These are phyloP conservation scores for Mycena vulgaris DNA, from an alignment of 768 basidiomycete species.

Conservation along the genomic window DNA sequence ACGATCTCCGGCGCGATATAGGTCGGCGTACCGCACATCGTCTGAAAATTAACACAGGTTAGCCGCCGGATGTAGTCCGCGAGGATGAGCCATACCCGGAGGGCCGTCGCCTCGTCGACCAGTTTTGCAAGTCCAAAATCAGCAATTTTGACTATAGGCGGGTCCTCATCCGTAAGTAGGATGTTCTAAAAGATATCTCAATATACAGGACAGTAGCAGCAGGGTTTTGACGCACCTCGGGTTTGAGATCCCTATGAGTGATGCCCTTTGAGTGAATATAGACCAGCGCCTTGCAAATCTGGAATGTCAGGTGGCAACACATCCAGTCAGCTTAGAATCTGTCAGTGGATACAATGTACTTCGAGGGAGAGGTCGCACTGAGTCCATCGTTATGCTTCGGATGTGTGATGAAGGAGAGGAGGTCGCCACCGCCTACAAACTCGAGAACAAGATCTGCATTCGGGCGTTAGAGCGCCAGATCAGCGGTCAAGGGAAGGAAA, in stretches of 20 bases:
- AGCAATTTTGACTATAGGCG: constrained; percentile 68
- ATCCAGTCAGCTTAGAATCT: constrained; percentile 53
- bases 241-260: constrained; percentile 83
- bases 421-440: constrained; percentile 75
- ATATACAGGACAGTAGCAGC: not conserved
- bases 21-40: constrained; percentile 75
- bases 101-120: constrained; percentile 48
- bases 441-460: constrained; percentile 71
- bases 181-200: constrained; percentile 58
- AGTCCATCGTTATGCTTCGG: constrained; percentile 6
- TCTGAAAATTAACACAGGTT: constrained; percentile 47
- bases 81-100: constrained; percentile 49
- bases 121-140: constrained; percentile 79
- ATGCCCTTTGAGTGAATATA: constrained; percentile 56
- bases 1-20: constrained; percentile 78
- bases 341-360: constrained; percentile 48
- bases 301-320: constrained; percentile 65
- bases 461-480: constrained; percentile 36
- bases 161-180: constrained; percentile 59
- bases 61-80: constrained; percentile 9
- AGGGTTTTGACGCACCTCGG: constrained; percentile 54
- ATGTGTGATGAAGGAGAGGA: constrained; percentile 70
- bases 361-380: constrained; percentile 40
- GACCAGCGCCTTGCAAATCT: constrained; percentile 71
- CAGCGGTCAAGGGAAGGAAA: not conserved